Evolutionary conservation across 2,329 filamentous ascomycete species (phyloP), one percentile per base, ranked within the genome.

Genomic region (Escovopsis sp.): DNA sequence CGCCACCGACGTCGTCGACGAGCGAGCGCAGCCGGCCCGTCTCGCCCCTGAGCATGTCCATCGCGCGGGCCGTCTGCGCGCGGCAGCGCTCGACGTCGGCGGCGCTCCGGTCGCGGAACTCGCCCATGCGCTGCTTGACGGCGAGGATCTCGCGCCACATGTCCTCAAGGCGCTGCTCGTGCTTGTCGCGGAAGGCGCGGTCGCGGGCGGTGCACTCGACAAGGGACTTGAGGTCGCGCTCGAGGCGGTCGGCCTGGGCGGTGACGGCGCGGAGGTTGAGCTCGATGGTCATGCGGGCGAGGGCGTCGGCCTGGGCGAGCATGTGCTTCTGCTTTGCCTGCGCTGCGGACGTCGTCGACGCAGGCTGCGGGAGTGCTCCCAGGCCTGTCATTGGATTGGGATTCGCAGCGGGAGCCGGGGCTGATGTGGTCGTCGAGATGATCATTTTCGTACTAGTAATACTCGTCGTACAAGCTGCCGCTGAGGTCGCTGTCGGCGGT

Each of bases 261-360:
- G 39, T 35, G 17, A 59, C 39, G 23, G 45, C 38, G 27, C 50
- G 53, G 26, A 60, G 39, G 38, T 49, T 52, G 35, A 59, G 50
- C 42, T 60, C 56, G n/a, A 53, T 43, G 5, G 52, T 57, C 52
- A 59, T 58, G 29, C 41, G 46, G 5, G 56, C 51, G n/a, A 60
- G 46, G 23, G 52, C 49, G 4, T 56, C 49, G 27, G 56, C 53
- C 19, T 50, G 47, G 9, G 40, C 39, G 19, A 49, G 29, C 7
- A 54, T 36, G 21, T 25, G 21, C 21, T 25, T 25, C 4, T 26
- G 26, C n/a, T 31, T 5, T 12, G 29, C 15, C 21, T 8, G 8
- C 11, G 21, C 21, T 8, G 21, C 21, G 3, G 21, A 8, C 7
- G 21, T 11, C 21, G 21, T 3, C 4, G 21, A 8, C 11, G 21